A percentile compares a stretch with the other conserved stretches of the same genome.
Evolutionary conservation across 2,329 filamentous ascomycete genomes (phyloP).

Genomic region (Botrytis pseudocinerea): DNA sequence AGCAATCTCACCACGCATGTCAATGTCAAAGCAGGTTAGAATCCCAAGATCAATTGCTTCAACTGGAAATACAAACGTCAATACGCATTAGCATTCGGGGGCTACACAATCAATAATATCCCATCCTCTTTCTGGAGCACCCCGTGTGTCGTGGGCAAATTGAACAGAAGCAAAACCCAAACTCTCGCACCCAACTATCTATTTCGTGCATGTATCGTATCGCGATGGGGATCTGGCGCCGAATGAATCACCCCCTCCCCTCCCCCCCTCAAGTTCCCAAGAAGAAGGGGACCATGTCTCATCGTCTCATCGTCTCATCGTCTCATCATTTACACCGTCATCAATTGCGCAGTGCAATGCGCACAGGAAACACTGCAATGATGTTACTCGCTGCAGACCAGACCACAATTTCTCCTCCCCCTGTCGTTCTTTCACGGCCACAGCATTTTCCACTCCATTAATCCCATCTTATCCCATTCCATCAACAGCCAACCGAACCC

Average conservation of each 20-base stretch:
- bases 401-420: not conserved
- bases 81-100: not conserved
- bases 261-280: not conserved
- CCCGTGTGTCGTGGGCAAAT: not conserved
- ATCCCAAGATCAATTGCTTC: not conserved
- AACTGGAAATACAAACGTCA: not conserved
- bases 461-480: not conserved
- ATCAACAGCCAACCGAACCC: slow-evolving; percentile 1
- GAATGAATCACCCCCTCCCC: not conserved
- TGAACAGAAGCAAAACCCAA: not conserved
- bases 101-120: not conserved
- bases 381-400: not conserved
- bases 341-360: not conserved
- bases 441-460: not conserved
- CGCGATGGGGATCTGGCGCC: not conserved
- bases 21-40: slow-evolving; percentile 3
- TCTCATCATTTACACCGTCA: not conserved
- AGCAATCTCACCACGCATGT: not conserved
- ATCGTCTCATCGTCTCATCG: slow-evolving; percentile 2
- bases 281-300: not conserved
- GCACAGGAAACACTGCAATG: not conserved
- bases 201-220: not conserved
- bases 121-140: not conserved
- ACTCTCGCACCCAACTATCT: not conserved
- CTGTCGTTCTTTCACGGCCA: not conserved